Percentiles rank a stretch among this genome's conserved stretches.
These are phyloP conservation scores for Cucurbita pepo DNA, from an alignment of 306 rosid genomes.

Conservation along the genomic window DNA sequence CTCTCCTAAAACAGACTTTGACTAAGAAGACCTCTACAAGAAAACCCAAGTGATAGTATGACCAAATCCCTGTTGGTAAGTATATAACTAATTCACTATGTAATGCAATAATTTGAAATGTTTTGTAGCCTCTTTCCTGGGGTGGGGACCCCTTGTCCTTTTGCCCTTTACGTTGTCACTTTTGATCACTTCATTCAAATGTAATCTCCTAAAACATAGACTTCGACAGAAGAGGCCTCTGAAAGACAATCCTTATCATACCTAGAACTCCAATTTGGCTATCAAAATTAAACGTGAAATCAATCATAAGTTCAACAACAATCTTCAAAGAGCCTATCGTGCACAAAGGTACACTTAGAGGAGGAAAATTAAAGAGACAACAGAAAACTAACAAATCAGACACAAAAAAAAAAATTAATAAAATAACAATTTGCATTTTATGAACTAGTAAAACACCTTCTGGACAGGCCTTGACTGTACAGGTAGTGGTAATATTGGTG, in stretches of 20 bases:
- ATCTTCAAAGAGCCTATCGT: background rate
- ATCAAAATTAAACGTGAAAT: background rate
- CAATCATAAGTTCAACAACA: background rate
- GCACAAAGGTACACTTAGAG: background rate
- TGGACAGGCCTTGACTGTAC: conserved; percentile 27
- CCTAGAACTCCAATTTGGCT: background rate
- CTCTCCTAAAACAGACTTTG: too few relatives aligned
- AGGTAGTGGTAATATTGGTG: conserved; percentile 74
- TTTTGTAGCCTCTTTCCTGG: background rate
- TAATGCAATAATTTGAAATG: background rate
- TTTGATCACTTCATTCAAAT: too few relatives aligned
- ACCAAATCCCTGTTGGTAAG: too few relatives aligned
- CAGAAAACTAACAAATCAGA: background rate
- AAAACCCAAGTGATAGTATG: too few relatives aligned
- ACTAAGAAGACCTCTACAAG: too few relatives aligned
- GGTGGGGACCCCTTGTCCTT: too few relatives aligned
- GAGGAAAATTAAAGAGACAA: background rate
- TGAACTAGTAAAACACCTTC: conserved; percentile 21
- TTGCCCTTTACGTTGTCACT: too few relatives aligned
- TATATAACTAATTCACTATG: background rate
- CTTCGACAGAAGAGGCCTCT: background rate
- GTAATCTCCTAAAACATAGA: background rate
- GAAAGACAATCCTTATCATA: background rate
- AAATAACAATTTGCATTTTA: background rate
- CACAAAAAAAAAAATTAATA: background rate